A percentile compares a stretch with the other conserved stretches of the same genome.
Evolutionary conservation across 2,329 filamentous ascomycete species (phyloP).

Genomic region (Talaromyces atroroseus): DNA sequence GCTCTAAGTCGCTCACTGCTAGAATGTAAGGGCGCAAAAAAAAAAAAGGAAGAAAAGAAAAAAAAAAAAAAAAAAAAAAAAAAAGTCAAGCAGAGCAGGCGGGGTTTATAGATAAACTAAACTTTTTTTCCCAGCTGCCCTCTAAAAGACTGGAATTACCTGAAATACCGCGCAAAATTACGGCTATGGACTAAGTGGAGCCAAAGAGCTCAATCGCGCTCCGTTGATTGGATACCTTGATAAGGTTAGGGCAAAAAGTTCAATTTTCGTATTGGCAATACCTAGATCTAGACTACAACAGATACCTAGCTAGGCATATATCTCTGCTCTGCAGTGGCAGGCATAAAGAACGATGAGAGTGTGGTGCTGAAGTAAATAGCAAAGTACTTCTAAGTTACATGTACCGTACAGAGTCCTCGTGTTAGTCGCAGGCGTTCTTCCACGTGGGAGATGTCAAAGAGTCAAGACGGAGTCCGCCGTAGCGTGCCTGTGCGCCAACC

Average conservation of each 20-base stretch:
- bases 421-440: background rate
- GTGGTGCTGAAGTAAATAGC: too few species aligned
- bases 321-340: too few species aligned
- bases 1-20: constrained; percentile 51
- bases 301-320: too few species aligned
- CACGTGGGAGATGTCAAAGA: constrained; percentile 6
- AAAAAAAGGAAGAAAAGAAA: background rate
- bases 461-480: constrained; percentile 1
- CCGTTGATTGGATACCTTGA: background rate
- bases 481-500: background rate
- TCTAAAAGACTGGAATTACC: background rate
- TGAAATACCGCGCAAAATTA: constrained; percentile 1
- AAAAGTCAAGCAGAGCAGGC: constrained; percentile 1
- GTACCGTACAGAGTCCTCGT: background rate
- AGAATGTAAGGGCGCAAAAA: constrained; percentile 6
- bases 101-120: constrained; percentile 6
- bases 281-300: background rate
- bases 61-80: too few species aligned
- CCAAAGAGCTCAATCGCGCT: background rate
- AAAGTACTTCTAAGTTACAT: background rate
- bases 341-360: too few species aligned
- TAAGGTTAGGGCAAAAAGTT: background rate
- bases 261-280: background rate
- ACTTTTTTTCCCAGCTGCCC: background rate
- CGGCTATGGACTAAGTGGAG: background rate